A percentile compares a stretch with the other conserved stretches of the same genome.
Evolutionary conservation across 2,329 filamentous ascomycete genomes (phyloP).

Genomic region (Drechslerella dactyloides): DNA sequence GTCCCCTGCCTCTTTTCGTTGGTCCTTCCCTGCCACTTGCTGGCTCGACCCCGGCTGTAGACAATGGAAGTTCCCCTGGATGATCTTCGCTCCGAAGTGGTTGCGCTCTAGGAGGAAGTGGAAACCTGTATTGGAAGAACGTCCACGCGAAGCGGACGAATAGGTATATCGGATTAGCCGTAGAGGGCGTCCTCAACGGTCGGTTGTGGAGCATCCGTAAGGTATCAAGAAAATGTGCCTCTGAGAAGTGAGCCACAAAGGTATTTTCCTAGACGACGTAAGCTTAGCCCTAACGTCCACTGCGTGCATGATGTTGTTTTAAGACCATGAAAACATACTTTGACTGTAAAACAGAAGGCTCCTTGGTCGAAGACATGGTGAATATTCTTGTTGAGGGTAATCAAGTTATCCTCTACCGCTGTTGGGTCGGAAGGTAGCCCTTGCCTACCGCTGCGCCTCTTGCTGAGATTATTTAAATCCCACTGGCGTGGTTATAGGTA

Average conservation of each 20-base stretch:
- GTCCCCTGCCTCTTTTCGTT: no score
- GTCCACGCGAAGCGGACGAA: neutral
- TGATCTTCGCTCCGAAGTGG: no score
- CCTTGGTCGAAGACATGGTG: neutral
- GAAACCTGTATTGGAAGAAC: neutral
- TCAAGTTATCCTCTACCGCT: neutral
- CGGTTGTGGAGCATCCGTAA: neutral
- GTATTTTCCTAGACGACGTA: neutral
- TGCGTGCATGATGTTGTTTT: neutral
- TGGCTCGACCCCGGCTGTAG: no score
- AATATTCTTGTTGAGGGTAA: neutral
- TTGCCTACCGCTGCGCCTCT: no score
- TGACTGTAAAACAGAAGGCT: neutral
- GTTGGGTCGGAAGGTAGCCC: neutral
- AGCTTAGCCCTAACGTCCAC: neutral
- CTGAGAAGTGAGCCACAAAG: neutral
- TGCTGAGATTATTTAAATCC: no score
- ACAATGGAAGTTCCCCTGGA: no score
- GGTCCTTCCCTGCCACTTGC: no score
- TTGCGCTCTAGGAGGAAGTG: no score
- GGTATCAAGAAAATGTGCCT: neutral
- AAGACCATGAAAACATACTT: neutral
- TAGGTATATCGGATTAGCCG: neutral
- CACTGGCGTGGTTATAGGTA: neutral
- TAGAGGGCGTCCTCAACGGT: neutral